A percentile compares a stretch with the other conserved stretches of the same genome.
These are phyloP conservation scores for Pleurotus tuoliensis DNA, from an alignment of 768 basidiomycete genomes.

Conservation along the genomic window DNA sequence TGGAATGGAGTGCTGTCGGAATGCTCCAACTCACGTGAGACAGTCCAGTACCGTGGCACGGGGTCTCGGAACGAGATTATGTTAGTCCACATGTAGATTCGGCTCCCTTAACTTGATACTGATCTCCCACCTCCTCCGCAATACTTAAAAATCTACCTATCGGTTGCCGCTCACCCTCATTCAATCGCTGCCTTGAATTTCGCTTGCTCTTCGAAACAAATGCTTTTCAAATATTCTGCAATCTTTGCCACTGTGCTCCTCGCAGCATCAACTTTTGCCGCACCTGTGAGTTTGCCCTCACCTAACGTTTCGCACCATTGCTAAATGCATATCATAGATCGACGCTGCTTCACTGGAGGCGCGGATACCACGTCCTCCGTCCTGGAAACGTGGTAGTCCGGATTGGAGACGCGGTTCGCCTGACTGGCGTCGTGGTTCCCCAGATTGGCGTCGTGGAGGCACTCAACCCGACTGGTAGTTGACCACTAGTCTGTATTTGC, in stretches of 20 bases:
- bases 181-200: not conserved
- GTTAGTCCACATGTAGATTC: conserved; percentile 4
- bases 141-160: conserved; percentile 3
- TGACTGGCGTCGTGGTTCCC: conserved; percentile 12
- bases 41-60: conserved; percentile 3
- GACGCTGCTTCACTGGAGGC: conserved; percentile 15
- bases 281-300: not conserved
- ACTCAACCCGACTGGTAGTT: conserved; percentile 4
- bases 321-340: conserved; percentile 5
- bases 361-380: conserved; percentile 13
- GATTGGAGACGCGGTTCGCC: conserved; percentile 15
- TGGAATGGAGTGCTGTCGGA: no score
- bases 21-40: conserved; percentile 7
- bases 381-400: conserved; percentile 15
- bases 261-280: not conserved
- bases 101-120: not conserved
- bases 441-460: conserved; percentile 11
- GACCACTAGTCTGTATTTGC: not conserved
- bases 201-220: not conserved
- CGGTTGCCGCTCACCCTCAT: conserved; percentile 4
- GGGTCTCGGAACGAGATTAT: conserved; percentile 7
- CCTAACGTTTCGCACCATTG: not conserved
- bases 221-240: not conserved
- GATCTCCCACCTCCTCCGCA: conserved; percentile 5
- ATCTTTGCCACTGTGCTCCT: not conserved